Conservation (phyloP, 179 eudicot species). For the Spinacia oleracea region DNA sequence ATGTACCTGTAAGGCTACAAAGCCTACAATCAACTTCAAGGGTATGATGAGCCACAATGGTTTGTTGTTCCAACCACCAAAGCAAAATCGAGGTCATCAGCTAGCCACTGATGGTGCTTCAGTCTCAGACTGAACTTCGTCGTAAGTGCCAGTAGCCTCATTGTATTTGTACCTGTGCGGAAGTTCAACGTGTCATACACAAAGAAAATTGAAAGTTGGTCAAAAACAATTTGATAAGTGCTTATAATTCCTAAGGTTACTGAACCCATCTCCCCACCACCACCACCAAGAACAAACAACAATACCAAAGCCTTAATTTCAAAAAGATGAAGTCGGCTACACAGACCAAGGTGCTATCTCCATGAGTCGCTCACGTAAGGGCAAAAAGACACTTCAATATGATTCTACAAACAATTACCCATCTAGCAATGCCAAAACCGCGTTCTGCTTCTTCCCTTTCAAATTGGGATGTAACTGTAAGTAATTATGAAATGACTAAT, state of each 20-base stretch:
- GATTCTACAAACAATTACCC: too few relatives aligned
- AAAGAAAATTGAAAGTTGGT: background rate
- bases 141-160: constrained; percentile 61
- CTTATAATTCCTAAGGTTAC: background rate
- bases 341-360: background rate
- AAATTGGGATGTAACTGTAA: too few relatives aligned
- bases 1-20: background rate
- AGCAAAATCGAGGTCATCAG: constrained; percentile 14
- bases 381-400: background rate
- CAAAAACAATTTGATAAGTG: background rate
- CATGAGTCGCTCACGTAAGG: background rate
- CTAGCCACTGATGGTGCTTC: constrained; percentile 28
- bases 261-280: background rate
- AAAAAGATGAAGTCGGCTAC: background rate
- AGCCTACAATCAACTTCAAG: background rate
- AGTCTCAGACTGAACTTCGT: constrained; percentile 48
- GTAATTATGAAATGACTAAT: too few relatives aligned
- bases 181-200: constrained; percentile 6
- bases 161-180: constrained; percentile 74
- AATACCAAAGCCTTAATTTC: background rate
- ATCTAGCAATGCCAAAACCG: too few relatives aligned
- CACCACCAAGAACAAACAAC: background rate
- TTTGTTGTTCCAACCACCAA: background rate
- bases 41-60: background rate
- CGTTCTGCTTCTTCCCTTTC: too few relatives aligned